phyloP scores from a whole-genome alignment of 1,284 basidiomycete genomes.

The Coniferiporia weirii region DNA sequence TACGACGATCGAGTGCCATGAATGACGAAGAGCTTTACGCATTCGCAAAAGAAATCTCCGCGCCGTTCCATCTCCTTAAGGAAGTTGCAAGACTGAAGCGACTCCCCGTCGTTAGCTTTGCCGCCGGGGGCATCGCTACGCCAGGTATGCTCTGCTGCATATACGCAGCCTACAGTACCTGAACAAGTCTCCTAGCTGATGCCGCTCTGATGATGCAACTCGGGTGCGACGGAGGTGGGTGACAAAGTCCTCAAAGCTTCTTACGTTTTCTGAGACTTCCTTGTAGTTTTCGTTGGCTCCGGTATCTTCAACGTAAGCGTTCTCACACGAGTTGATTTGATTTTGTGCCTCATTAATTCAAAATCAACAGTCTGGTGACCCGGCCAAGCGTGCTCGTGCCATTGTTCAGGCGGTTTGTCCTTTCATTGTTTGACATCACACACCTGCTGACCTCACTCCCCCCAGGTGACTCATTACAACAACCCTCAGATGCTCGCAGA shows the following conservation, averaged over 20 bases:
- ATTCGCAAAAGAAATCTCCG: constrained; percentile 90
- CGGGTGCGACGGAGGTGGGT: constrained; percentile 91
- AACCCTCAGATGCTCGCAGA: constrained; percentile 84
- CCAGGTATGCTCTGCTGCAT: constrained; percentile 53
- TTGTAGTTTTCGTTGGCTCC: constrained; percentile 84
- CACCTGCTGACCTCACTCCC: constrained; percentile 15
- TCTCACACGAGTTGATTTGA: constrained; percentile 7
- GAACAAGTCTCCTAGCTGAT: constrained; percentile 59
- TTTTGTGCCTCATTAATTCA: constrained; percentile 1
- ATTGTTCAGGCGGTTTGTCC: constrained; percentile 87
- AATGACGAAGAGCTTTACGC: constrained; percentile 94
- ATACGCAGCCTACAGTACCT: constrained; percentile 2
- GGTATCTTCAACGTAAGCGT: constrained; percentile 84
- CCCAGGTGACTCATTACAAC: constrained; percentile 89
- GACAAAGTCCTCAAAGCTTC: background rate
- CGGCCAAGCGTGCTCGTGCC: constrained; percentile 90
- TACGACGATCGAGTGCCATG: constrained; percentile 83
- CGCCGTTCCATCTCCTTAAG: constrained; percentile 97
- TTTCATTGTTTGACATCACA: constrained; percentile 6
- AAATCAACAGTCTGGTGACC: constrained; percentile 74
- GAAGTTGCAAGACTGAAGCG: constrained; percentile 93
- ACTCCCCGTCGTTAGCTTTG: constrained; percentile 91
- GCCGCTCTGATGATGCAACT: constrained; percentile 99
- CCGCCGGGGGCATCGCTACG: constrained; percentile 96
- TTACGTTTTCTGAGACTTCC: constrained; percentile 18